Evolutionary conservation across 2,329 filamentous ascomycete genomes (phyloP).

Genomic region (Epichloe uncinata): DNA sequence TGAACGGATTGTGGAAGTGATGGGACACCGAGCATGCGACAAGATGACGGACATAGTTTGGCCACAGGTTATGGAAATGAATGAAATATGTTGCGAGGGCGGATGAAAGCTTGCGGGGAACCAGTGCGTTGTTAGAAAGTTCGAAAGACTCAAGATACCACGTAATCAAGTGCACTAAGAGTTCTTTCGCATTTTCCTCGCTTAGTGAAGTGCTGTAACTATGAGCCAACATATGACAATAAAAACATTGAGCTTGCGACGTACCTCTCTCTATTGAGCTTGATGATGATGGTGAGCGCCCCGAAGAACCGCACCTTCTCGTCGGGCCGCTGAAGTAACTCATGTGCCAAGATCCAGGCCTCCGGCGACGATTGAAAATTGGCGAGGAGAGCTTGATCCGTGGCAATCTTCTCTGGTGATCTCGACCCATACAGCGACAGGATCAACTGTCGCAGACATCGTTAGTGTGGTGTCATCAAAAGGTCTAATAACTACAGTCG

Average conservation of each 20-base stretch:
- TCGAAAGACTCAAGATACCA: conserved; percentile 47
- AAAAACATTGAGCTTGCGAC: conserved; percentile 11
- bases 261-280: conserved; percentile 82
- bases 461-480: neutral
- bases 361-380: conserved; percentile 63
- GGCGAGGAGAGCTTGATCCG: conserved; percentile 61
- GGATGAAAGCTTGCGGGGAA: conserved; percentile 63
- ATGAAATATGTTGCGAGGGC: conserved; percentile 64
- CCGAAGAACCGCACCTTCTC: conserved; percentile 83
- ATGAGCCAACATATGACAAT: conserved; percentile 1
- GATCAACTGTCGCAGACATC: conserved; percentile 27
- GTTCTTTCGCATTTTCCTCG: conserved; percentile 41
- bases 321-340: conserved; percentile 53
- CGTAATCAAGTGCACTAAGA: conserved; percentile 46
- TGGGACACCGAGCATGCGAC: conserved; percentile 35
- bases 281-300: conserved; percentile 83
- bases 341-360: conserved; percentile 77
- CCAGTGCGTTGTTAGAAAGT: conserved; percentile 42
- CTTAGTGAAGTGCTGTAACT: conserved; percentile 34
- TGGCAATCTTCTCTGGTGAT: conserved; percentile 31
- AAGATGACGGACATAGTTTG: conserved; percentile 49
- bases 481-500: neutral
- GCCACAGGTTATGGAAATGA: conserved; percentile 55
- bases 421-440: conserved; percentile 40
- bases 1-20: conserved; percentile 11